These are phyloP conservation scores for Penicillium glabrum DNA, from an alignment of 2,329 filamentous ascomycete genomes.

Conservation along the genomic window DNA sequence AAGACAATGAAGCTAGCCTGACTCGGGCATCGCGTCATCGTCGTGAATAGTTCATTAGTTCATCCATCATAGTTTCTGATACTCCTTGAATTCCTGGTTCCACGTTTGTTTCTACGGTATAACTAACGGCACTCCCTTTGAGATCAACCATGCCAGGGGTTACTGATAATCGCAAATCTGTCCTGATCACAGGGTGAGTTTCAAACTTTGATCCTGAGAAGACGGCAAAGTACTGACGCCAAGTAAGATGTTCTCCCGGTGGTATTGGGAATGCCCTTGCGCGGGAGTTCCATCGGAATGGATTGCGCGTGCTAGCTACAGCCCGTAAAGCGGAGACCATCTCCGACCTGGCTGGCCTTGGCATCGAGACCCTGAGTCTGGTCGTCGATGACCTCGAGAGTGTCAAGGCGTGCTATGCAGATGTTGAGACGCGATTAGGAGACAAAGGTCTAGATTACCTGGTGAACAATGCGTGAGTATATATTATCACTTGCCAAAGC, in stretches of 20 bases:
- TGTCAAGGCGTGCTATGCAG: slow-evolving; percentile 48
- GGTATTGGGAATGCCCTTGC: slow-evolving; percentile 61
- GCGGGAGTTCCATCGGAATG: slow-evolving; percentile 54
- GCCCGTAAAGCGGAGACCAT: slow-evolving; percentile 54
- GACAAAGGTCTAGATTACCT: slow-evolving; percentile 55
- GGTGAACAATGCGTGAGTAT: slow-evolving; percentile 56
- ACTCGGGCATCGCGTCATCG: neutral
- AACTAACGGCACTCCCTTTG: neutral
- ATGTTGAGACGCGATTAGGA: slow-evolving; percentile 48
- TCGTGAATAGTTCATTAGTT: neutral
- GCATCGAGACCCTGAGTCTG: slow-evolving; percentile 56
- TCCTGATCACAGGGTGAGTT: slow-evolving; percentile 45
- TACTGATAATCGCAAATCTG: slow-evolving; percentile 37
- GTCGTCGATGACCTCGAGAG: slow-evolving; percentile 54
- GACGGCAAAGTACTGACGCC: slow-evolving; percentile 5
- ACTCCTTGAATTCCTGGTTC: neutral
- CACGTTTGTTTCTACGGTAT: neutral
- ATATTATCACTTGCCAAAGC: neutral
- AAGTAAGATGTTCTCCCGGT: slow-evolving; percentile 43
- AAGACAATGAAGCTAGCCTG: neutral
- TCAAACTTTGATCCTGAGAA: neutral
- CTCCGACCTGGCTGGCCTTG: slow-evolving; percentile 48
- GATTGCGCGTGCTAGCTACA: slow-evolving; percentile 59
- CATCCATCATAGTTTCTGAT: neutral
- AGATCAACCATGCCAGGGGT: slow-evolving; percentile 22